phyloP scores from a whole-genome alignment of 768 basidiomycete genomes.

The Rubroboletus satanas region DNA sequence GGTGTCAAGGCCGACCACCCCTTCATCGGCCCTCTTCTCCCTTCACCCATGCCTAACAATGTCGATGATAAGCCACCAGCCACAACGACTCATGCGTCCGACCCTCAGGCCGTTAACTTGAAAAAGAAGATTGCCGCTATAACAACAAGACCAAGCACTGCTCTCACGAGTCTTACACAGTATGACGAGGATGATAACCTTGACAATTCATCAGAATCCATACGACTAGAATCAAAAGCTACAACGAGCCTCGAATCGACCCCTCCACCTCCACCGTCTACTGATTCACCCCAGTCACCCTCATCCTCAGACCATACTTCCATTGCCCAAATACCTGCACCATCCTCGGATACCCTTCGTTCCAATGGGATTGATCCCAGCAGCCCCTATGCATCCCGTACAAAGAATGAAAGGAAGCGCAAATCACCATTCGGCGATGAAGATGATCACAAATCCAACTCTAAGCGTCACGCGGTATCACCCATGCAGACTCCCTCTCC shows the following conservation, averaged over 20 bases:
- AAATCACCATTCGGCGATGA: constrained; percentile 37
- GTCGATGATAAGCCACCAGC: constrained; percentile 12
- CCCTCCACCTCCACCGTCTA: constrained; percentile 31
- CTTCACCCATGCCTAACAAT: constrained; percentile 38
- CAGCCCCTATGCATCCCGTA: constrained; percentile 36
- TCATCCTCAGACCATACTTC: constrained; percentile 30
- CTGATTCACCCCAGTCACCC: constrained; percentile 32
- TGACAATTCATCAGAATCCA: constrained; percentile 21
- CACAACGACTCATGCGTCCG: constrained; percentile 20
- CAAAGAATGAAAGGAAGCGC: constrained; percentile 36
- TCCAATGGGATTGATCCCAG: constrained; percentile 31
- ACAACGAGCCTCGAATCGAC: constrained; percentile 23
- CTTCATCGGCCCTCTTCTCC: constrained; percentile 67
- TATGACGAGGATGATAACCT: constrained; percentile 42
- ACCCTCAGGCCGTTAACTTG: constrained; percentile 52
- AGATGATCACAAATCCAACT: constrained; percentile 20
- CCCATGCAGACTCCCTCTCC: constrained; percentile 23
- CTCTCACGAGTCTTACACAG: constrained; percentile 37
- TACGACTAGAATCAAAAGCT: constrained; percentile 14
- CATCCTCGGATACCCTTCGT: constrained; percentile 19
- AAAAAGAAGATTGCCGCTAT: constrained; percentile 52
- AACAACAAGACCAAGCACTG: constrained; percentile 28
- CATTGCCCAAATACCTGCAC: constrained; percentile 15
- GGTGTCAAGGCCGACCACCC: constrained; percentile 46
- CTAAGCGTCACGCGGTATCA: constrained; percentile 18